Evolutionary conservation across 1,284 basidiomycete species (phyloP), one percentile per base, ranked within the genome.

Genomic region (Ceratobasidium sp.): DNA sequence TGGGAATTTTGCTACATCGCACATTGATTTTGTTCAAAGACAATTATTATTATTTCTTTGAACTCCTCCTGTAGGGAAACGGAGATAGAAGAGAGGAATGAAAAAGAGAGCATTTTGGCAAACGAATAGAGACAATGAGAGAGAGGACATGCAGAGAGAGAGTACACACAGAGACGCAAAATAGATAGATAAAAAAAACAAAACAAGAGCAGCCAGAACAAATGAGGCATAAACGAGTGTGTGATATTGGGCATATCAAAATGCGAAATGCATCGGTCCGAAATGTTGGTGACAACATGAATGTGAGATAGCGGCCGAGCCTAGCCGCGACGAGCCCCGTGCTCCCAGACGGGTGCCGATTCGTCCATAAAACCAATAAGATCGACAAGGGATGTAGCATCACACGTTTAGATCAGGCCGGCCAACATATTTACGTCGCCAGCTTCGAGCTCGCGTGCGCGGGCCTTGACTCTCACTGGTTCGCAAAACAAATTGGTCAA

Each of bases 391-490:
- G 25, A n/a, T 3, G 23, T 30, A 52, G 41, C 16, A 29, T 4
- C 16, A 46, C 21, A 49, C 13, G 9, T 1, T 53, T 14, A 64
- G 3, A 19, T 33, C 30, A 64, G 19, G 11, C 49, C 59, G 2
- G 59, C 21, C 42, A 64, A 29, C 8, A 64, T 36, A 29, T 30
- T 39, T 13, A 53, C 91, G 74, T 85, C 85, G 14, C 89, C 88
- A 44, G 90, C 90, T 57, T 87, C 82, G 42, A 95, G 80, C 70
- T 91, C 87, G 72, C 91, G 82, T 19, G 90, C 87, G 23, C 91
- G 86, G n/a, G 91, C 89, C 76, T 93, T 93, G 68, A 93, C 79
- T 42, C 91, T 88, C 72, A 93, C 87, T 90, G 74, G 33, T 70
- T 69, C 66, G 58, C 27, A 72, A 74, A 75, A 71, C 69, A 64